Evolutionary conservation across 75 land plant species (phyloP), one percentile per base, ranked within the genome.

Genomic region (Pinus albicaulis): DNA sequence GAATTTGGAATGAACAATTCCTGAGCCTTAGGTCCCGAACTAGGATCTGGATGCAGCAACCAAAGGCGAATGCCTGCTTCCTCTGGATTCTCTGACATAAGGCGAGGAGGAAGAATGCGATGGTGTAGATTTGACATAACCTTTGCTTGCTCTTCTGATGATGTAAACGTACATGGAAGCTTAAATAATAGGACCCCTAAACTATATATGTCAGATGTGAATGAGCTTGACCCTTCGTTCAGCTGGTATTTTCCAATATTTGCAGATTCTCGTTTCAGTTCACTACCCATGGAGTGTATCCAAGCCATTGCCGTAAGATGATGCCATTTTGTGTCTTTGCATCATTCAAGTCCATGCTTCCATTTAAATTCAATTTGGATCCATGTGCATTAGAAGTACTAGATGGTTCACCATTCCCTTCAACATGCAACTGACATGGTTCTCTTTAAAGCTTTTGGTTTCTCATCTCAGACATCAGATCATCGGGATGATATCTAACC

Each of bases 51-150:
- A 31, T 16, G 71, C 12, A 38, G 7, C 48, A 96, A 75, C 92
- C 93, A 90, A 52, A 96, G 90, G 68, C 95, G 94, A 61, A 94
- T 89, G 4, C 95, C 92, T 74, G 93, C 98, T 76, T 96, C 99
- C 79, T 86, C 87, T 12, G 89, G 90, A 61, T 81, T 73, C 72
- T 92, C 93, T 13, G 90, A 83, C 4, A 96, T 77, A 74, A 96
- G n/a, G n/a, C n/a, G 89, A 28, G 26, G 78, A 36, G 99, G 99
- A 78, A 96, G 90, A 78, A 96, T 91, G 64, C 98, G 84, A 68
- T 94, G 81, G 36, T 85, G 86, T 12, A 96, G 82, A 86, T 96
- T 89, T 41, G 85, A 87, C 99, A 96, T 94, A 60, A 89, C 89
- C 28, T 86, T 85, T 56, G 86, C 77, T 78, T 82, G 94, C 55